Percentiles rank a stretch among this genome's conserved stretches.
Conservation (phyloP, 805 yeast species). For the Ogataea nitratoaversa region DNA sequence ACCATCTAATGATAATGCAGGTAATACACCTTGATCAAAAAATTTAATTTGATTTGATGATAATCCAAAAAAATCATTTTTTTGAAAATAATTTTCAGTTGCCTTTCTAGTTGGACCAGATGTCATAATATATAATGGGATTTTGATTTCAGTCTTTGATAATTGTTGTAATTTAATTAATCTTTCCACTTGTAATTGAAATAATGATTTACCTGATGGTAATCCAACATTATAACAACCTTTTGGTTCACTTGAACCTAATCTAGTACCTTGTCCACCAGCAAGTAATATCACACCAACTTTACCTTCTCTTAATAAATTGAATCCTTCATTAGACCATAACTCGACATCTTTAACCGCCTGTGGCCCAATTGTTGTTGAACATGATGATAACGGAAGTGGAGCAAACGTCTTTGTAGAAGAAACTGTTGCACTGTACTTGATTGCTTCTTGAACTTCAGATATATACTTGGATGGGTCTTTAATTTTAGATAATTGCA, state of each 20-base stretch:
- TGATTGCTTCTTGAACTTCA: constrained; percentile 45
- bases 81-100: constrained; percentile 67
- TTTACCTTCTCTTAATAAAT: constrained; percentile 62
- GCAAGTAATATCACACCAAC: constrained; percentile 94
- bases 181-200: constrained; percentile 91
- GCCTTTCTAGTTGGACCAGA: constrained; percentile 76
- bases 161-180: constrained; percentile 58
- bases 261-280: constrained; percentile 97
- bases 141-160: constrained; percentile 34
- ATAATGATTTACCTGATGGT: constrained; percentile 79
- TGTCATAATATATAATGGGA: constrained; percentile 94
- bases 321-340: constrained; percentile 48
- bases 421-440: constrained; percentile 26
- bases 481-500: constrained; percentile 38
- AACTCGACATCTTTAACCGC: constrained; percentile 25
- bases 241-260: constrained; percentile 87
- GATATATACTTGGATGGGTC: constrained; percentile 38
- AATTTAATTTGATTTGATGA: constrained; percentile 55
- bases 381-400: constrained; percentile 52
- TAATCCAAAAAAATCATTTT: constrained; percentile 70
- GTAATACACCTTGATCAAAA: constrained; percentile 93
- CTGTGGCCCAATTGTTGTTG: constrained; percentile 37
- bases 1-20: constrained; percentile 77
- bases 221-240: constrained; percentile 89
- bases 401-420: constrained; percentile 35